Conservation (phyloP, 2,329 filamentous ascomycete species). For the Pestalotiopsis sp. region DNA sequence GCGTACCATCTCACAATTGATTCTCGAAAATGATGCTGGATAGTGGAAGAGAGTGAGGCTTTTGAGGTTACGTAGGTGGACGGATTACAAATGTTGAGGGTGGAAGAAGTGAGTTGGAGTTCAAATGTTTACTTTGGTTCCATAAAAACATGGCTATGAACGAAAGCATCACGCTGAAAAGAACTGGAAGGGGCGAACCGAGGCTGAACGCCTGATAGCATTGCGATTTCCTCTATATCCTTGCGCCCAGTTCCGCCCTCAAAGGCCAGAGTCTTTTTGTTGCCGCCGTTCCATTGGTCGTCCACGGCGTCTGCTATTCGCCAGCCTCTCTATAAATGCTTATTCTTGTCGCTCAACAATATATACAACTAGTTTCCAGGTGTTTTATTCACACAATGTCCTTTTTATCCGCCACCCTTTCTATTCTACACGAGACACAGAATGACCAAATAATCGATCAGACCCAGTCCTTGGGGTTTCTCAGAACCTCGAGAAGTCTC, state of each 20-base stretch:
- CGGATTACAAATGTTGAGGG: too few species aligned
- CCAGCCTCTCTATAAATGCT: background rate
- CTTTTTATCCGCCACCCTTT: background rate
- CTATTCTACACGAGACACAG: background rate
- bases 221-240: background rate
- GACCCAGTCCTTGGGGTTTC: conserved; percentile 69
- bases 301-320: background rate
- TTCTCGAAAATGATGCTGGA: background rate
- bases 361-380: conserved; percentile 5
- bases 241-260: background rate
- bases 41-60: too few species aligned
- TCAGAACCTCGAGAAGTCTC: conserved; percentile 73
- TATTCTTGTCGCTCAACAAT: background rate
- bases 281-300: background rate
- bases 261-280: background rate
- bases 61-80: too few species aligned
- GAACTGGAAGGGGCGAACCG: background rate
- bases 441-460: conserved; percentile 31
- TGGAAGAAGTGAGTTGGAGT: too few species aligned
- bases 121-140: too few species aligned
- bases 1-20: background rate
- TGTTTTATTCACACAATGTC: background rate
- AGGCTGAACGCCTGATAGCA: background rate
- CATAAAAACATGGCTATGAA: too few species aligned
- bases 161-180: background rate